Base-by-base conservation (phyloP, 2,329 filamentous ascomycete species). In the Colletotrichum abscissum region DNA sequence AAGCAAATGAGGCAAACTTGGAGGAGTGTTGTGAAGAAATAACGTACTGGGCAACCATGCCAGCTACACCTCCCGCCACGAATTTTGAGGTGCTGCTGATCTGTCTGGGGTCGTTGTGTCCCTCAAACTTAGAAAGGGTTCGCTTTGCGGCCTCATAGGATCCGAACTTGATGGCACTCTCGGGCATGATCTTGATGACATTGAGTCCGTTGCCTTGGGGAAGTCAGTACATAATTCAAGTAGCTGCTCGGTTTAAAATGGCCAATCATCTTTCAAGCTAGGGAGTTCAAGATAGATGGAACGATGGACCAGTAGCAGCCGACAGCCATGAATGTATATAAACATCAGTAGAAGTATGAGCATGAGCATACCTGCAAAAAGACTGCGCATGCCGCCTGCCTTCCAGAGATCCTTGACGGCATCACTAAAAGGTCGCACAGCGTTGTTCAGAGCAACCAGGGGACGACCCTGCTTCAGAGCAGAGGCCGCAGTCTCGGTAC, bases 121-220 rank as follows among this genome's bases (percentile, higher is more conserved):
- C 97, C 87, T 98, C 97, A 63, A 98, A 84, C 73, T 90, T 92
- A 62, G 96, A 95, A 74, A 98, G 91, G 4, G 93, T 91, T 75
- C 95, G 92, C 86, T 98, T 99, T 9, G 95, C 93, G 64, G 95
- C 95, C 90, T 99, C 97, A 80, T 98, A 99, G 24, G 95, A 96
- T 73, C 97, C 97, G 81, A 99, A 99, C 83, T 98, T 97, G 81
- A 99, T 98, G 30, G 97, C 96, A 33, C 96, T 98, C 85, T 99
- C 97, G 0, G 97, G 97, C 95, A 98, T 98, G 74, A 99, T 97
- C 83, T 99, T 99, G 79, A 98, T 83, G 3, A 99, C 95, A 78
- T 99, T 99, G 77, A 99, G 87, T 4, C 97, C 97, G 79, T 99
- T 99, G 49, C 97, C 95, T 70, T 56, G 56, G 69, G 58, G 75